Conservation (phyloP, 768 basidiomycete species). For the Xerocomellus chrysenteron region DNA sequence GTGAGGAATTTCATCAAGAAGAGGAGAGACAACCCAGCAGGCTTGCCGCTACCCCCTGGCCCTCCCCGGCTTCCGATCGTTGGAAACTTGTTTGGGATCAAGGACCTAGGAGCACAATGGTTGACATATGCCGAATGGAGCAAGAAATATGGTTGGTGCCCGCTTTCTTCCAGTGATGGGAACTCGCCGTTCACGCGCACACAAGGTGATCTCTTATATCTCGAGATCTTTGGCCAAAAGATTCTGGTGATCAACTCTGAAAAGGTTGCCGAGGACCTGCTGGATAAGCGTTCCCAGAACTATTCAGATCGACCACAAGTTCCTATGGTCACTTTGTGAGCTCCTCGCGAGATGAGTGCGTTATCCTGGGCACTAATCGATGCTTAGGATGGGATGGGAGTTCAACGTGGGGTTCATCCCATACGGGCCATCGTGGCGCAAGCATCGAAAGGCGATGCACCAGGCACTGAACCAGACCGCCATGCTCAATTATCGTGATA, state of each 20-base stretch:
- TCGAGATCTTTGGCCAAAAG: constrained; percentile 26
- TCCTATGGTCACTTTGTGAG: constrained; percentile 24
- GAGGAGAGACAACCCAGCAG: constrained; percentile 14
- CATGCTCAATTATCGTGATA: constrained; percentile 26
- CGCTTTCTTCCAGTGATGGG: neutral
- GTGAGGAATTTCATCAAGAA: constrained; percentile 2
- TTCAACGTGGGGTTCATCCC: constrained; percentile 36
- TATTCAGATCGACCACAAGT: constrained; percentile 30
- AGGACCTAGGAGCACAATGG: constrained; percentile 38
- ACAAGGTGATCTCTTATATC: constrained; percentile 25
- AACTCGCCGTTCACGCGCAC: neutral
- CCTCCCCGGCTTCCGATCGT: constrained; percentile 42
- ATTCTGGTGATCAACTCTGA: constrained; percentile 27
- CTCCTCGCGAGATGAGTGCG: neutral
- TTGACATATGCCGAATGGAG: constrained; percentile 43
- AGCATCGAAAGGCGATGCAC: constrained; percentile 37
- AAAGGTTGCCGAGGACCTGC: constrained; percentile 24
- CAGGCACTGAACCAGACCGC: constrained; percentile 36
- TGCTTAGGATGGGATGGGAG: constrained; percentile 37
- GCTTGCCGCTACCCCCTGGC: constrained; percentile 40
- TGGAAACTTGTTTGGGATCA: constrained; percentile 45
- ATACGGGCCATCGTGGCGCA: constrained; percentile 40
- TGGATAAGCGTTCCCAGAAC: constrained; percentile 29
- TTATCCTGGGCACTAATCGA: neutral
- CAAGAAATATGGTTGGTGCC: constrained; percentile 38